A percentile compares a stretch with the other conserved stretches of the same genome.
These are phyloP conservation scores for Pelargonium citronellum DNA, from an alignment of 441 rosid species.

Conservation along the genomic window DNA sequence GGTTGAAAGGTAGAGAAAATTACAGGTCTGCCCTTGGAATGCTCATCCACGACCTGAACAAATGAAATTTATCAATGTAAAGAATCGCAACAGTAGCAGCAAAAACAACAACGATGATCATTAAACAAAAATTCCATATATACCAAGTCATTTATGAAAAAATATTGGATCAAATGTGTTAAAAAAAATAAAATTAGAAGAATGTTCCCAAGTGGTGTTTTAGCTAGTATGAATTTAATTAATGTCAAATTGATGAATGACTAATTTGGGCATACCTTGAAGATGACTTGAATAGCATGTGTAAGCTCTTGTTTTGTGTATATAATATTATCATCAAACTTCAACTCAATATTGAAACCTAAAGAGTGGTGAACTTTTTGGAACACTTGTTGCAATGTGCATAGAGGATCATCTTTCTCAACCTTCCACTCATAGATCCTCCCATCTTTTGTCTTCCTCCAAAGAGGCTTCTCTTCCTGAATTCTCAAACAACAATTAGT, in stretches of 20 bases:
- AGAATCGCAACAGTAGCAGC: no score
- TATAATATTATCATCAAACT: constrained; percentile 47
- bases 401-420: constrained; percentile 41
- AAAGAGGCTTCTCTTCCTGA: constrained; percentile 39
- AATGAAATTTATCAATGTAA: background rate
- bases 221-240: no score
- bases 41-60: constrained; percentile 35
- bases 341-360: constrained; percentile 52
- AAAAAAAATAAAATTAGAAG: no score
- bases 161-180: no score
- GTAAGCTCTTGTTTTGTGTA: constrained; percentile 37
- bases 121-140: no score
- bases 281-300: constrained; percentile 29
- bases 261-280: constrained; percentile 28
- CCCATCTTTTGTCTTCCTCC: constrained; percentile 52
- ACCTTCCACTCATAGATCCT: constrained; percentile 49
- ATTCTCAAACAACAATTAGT: background rate
- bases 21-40: constrained; percentile 33
- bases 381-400: constrained; percentile 45
- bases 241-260: no score
- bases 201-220: no score
- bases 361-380: constrained; percentile 28
- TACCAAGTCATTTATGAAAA: no score
- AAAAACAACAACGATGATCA: no score
- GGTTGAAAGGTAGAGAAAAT: constrained; percentile 61